Evolutionary conservation across 164 flowering plant species (phyloP).

Genomic region (Umbellularia californica): DNA sequence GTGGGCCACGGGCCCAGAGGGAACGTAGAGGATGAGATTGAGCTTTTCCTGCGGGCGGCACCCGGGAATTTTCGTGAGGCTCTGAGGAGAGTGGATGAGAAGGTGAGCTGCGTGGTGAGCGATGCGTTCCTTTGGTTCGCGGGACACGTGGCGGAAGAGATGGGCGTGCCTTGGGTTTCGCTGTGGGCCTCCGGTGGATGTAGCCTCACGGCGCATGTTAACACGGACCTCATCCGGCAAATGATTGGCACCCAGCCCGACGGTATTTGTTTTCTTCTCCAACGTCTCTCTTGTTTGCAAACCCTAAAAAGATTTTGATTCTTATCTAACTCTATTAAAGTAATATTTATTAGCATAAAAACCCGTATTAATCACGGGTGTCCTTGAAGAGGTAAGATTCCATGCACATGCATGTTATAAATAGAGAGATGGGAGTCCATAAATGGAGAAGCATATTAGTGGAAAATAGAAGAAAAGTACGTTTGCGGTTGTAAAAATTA

Average conservation of each 20-base stretch:
- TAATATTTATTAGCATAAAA: too few relatives aligned
- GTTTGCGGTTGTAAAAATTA: too few relatives aligned
- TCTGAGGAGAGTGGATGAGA: conserved; percentile 23
- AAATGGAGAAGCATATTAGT: too few relatives aligned
- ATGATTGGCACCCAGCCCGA: conserved; percentile 5
- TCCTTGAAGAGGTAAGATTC: too few relatives aligned
- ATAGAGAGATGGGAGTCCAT: too few relatives aligned
- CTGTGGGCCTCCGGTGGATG: conserved; percentile 31
- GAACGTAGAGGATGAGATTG: conserved; percentile 19
- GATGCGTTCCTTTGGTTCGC: conserved; percentile 38
- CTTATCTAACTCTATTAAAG: too few relatives aligned
- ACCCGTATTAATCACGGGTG: too few relatives aligned
- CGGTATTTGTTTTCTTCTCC: background rate
- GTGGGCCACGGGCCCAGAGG: conserved; percentile 19
- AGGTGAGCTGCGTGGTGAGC: conserved; percentile 23
- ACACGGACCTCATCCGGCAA: conserved; percentile 26
- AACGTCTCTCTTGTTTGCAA: too few relatives aligned
- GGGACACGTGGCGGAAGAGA: conserved; percentile 34
- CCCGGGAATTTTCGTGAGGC: conserved; percentile 26
- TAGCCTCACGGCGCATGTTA: conserved; percentile 21
- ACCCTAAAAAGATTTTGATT: too few relatives aligned
- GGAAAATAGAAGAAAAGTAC: too few relatives aligned
- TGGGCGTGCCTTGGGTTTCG: conserved; percentile 41
- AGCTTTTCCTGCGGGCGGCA: conserved; percentile 29
- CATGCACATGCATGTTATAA: too few relatives aligned